A percentile compares a stretch with the other conserved stretches of the same genome.
These are phyloP conservation scores for Pythium aristosporum DNA, from an alignment of 352 stramenopile species.

Conservation along the genomic window DNA sequence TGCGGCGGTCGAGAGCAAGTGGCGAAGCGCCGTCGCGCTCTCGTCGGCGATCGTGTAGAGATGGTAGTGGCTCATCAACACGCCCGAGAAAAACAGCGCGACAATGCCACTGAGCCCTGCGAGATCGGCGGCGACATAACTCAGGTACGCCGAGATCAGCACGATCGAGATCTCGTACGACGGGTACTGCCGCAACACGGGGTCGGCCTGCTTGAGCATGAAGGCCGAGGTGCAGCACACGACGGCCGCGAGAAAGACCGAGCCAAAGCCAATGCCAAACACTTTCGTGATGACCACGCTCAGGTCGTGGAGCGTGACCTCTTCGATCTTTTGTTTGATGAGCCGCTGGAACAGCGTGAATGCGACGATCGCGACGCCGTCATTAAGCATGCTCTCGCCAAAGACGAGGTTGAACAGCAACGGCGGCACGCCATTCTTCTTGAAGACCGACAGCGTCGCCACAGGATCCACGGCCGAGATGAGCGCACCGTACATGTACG, in stretches of 20 bases:
- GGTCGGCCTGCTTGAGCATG: slow-evolving; percentile 76
- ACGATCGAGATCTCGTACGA: slow-evolving; percentile 89
- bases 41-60: slow-evolving; percentile 81
- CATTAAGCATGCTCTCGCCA: slow-evolving; percentile 94
- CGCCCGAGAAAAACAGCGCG: slow-evolving; percentile 92
- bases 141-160: slow-evolving; percentile 78
- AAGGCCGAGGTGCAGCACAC: slow-evolving; percentile 82
- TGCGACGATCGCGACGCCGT: slow-evolving; percentile 89
- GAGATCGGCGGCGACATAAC: slow-evolving; percentile 76
- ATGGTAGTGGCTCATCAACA: slow-evolving; percentile 88
- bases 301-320: slow-evolving; percentile 73
- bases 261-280: slow-evolving; percentile 82
- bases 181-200: slow-evolving; percentile 69
- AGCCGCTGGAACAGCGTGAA: slow-evolving; percentile 83
- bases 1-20: slow-evolving; percentile 73
- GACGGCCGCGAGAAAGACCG: slow-evolving; percentile 62
- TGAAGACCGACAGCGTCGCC: slow-evolving; percentile 92
- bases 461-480: slow-evolving; percentile 95
- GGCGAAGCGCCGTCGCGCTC: slow-evolving; percentile 68
- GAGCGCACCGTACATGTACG: slow-evolving; percentile 90
- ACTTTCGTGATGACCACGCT: slow-evolving; percentile 81
- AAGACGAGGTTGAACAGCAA: slow-evolving; percentile 96
- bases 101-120: slow-evolving; percentile 91
- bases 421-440: slow-evolving; percentile 84
- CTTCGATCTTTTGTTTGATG: slow-evolving; percentile 65